Evolutionary conservation across 2,329 filamentous ascomycete genomes (phyloP).

Genomic region (Arachnomyces sp.): DNA sequence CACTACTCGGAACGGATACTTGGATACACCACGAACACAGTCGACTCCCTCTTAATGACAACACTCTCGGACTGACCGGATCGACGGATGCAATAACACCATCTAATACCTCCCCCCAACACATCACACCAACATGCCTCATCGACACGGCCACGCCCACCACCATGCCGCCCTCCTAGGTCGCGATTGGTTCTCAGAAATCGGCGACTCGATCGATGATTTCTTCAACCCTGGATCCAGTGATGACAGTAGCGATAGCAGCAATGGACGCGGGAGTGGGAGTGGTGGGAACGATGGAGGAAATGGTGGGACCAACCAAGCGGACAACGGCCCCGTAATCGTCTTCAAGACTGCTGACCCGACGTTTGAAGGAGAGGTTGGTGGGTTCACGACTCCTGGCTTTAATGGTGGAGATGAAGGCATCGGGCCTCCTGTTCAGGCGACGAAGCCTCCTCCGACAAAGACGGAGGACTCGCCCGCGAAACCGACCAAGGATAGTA

Average conservation of each 20-base stretch:
- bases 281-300: slow-evolving; percentile 54
- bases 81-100: too few relatives aligned
- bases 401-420: slow-evolving; percentile 5
- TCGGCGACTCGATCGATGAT: slow-evolving; percentile 8
- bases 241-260: slow-evolving; percentile 14
- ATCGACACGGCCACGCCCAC: slow-evolving; percentile 15
- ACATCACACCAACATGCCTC: slow-evolving; percentile 15
- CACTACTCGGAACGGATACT: too few relatives aligned
- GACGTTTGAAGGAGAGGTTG: slow-evolving; percentile 45
- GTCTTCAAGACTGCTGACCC: slow-evolving; percentile 46
- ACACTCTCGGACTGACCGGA: too few relatives aligned
- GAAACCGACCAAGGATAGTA: slow-evolving; percentile 13
- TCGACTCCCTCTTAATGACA: too few relatives aligned
- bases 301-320: slow-evolving; percentile 49
- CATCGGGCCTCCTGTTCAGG: slow-evolving; percentile 23
- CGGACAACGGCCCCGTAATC: slow-evolving; percentile 16
- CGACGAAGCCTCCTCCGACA: slow-evolving; percentile 10
- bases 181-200: slow-evolving; percentile 10
- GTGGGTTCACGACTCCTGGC: slow-evolving; percentile 37
- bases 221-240: slow-evolving; percentile 29
- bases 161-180: slow-evolving; percentile 15
- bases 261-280: slow-evolving; percentile 24
- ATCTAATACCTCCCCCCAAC: background rate
- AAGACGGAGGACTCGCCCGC: slow-evolving; percentile 8
- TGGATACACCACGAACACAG: too few relatives aligned